Percentiles rank a stretch among this genome's conserved stretches.
Evolutionary conservation across 139 green algal species (phyloP).

Genomic region (Picochlorum sp.): DNA sequence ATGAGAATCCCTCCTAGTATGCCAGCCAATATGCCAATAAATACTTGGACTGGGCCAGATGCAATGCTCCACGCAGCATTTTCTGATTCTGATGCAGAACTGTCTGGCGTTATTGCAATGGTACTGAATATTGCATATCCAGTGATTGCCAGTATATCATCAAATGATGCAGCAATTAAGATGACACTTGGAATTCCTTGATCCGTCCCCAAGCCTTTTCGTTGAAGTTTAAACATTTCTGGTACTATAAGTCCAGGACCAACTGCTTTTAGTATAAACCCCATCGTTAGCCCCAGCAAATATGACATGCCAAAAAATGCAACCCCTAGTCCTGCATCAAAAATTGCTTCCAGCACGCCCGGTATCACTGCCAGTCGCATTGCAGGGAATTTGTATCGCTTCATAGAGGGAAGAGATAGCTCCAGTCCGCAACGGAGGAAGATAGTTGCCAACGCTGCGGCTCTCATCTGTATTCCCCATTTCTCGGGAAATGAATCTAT

Average conservation of each 20-base stretch:
- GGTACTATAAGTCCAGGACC: constrained; percentile 71
- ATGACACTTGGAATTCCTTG: constrained; percentile 73
- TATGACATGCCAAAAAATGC: constrained; percentile 39
- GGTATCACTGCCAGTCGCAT: constrained; percentile 19
- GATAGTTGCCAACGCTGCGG: constrained; percentile 61
- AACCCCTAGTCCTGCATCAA: constrained; percentile 39
- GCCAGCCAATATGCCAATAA: constrained; percentile 53
- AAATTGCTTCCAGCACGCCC: constrained; percentile 48
- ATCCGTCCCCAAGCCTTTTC: constrained; percentile 42
- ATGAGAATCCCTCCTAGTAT: constrained; percentile 28
- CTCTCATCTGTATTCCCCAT: constrained; percentile 58
- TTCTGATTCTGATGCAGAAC: not conserved
- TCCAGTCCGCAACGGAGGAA: constrained; percentile 73
- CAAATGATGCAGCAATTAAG: constrained; percentile 71
- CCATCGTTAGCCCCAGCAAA: constrained; percentile 46
- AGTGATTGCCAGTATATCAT: constrained; percentile 80
- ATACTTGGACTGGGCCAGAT: constrained; percentile 21
- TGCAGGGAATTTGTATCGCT: constrained; percentile 18
- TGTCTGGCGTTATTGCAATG: constrained; percentile 32
- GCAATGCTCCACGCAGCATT: constrained; percentile 20
- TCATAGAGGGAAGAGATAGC: constrained; percentile 48
- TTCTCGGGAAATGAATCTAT: constrained; percentile 31
- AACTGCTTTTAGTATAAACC: constrained; percentile 83
- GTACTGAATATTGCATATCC: constrained; percentile 68
- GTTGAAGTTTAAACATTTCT: constrained; percentile 78